Evolutionary conservation across 176 grass and related monocot genomes (phyloP), one percentile per base, ranked within the genome.

Genomic region (Avena atlantica): DNA sequence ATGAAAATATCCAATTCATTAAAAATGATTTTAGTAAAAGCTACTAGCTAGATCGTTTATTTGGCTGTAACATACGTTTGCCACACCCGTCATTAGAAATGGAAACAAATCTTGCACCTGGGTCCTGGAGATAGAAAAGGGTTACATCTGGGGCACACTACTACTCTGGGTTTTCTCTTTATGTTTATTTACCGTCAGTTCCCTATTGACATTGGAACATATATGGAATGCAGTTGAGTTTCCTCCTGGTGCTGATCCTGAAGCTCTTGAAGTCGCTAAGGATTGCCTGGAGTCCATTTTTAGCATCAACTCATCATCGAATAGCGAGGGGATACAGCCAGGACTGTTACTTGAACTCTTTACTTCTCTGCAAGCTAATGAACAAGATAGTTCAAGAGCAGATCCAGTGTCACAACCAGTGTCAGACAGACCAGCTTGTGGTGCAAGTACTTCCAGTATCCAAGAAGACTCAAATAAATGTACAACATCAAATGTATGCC

Each of bases 191-290:
- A 17, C 52, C 5, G 27, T 82, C 13, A 3, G 2, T 8, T 42
- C 37, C 37, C 37, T 51, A 73, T 36, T 84, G 50, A 87, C 64
- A 25, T 50, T 52, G 24, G 17, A 87, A 85, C 57, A 44, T 86
- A 36, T 82, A 60, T 65, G 68, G 11, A 14, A 76, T 88, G 83
- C 93, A 95, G 93, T 95, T 34, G 88, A 95, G 71, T 40, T 95
- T 70, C 75, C 83, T 82, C 80, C 90, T 17, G 86, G 83, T 9
- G 83, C 47, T 69, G 90, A 95, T 79, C 84, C 83, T 61, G 90
- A 95, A 92, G 93, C 93, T 47, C 86, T 95, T 74, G 83, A 95
- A 72, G 93, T 95, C 77, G 86, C 86, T 2, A 92, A 49, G 78
- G 88, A 95, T 49, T 95, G 93, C 34, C 57, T 95, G n/a, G 85